Percentiles rank a stretch among this genome's conserved stretches.
These are phyloP conservation scores for Grosmannia serpens DNA, from an alignment of 2,329 filamentous ascomycete genomes.

Conservation along the genomic window DNA sequence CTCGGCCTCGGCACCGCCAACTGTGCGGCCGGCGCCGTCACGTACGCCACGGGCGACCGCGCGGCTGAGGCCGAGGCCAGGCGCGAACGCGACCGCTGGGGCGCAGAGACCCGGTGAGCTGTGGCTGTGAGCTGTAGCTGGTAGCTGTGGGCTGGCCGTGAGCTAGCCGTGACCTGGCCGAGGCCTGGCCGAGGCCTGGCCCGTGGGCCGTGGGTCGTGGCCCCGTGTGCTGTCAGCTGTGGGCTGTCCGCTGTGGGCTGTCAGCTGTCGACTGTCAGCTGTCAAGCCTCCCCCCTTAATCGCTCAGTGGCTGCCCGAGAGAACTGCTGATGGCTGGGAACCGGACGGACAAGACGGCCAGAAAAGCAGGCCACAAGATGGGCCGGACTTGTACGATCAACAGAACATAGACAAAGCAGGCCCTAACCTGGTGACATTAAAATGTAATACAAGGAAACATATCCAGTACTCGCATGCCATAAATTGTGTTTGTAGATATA, in stretches of 20 bases:
- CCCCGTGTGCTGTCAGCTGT: too few species aligned
- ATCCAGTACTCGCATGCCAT: not conserved
- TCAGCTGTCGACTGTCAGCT: not conserved
- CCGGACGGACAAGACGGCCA: not conserved
- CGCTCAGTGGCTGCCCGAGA: too few species aligned
- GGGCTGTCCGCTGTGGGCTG: not conserved
- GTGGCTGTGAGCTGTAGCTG: too few species aligned
- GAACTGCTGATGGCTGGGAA: too few species aligned
- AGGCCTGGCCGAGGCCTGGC: too few species aligned
- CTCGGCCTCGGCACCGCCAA: constrained; percentile 39
- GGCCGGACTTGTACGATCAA: not conserved
- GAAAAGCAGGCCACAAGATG: not conserved
- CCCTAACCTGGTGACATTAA: not conserved
- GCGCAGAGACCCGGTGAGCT: constrained; percentile 3
- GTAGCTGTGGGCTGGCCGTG: not conserved
- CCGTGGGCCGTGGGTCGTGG: too few species aligned
- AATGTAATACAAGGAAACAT: not conserved
- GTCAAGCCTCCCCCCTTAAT: too few species aligned
- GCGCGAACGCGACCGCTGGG: constrained; percentile 40
- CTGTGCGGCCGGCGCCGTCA: constrained; percentile 36
- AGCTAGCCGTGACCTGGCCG: too few species aligned
- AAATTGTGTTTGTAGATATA: not conserved
- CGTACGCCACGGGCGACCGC: constrained; percentile 38
- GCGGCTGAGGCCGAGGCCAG: constrained; percentile 37
- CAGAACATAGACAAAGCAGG: not conserved